Percentiles rank a stretch among this genome's conserved stretches.
Conservation (phyloP, 2,329 filamentous ascomycete genomes). For the Byssoonygena ceratinophila region DNA sequence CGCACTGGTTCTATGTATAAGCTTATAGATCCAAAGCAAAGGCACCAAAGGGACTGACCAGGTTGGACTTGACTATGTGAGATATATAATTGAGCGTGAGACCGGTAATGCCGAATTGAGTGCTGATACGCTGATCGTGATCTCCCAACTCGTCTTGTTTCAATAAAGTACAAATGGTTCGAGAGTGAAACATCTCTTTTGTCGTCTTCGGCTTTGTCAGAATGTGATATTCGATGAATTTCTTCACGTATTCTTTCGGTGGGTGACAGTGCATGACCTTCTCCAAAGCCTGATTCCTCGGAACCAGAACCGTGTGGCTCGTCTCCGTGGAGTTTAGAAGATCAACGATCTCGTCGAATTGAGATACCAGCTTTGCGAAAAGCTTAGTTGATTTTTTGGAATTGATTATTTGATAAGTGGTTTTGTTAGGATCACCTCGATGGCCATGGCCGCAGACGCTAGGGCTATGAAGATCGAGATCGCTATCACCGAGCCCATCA, state of each 20-base stretch:
- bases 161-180: conserved; percentile 64
- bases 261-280: conserved; percentile 49
- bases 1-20: conserved; percentile 39
- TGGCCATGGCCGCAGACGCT: conserved; percentile 18
- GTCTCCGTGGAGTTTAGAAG: conserved; percentile 61
- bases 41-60: conserved; percentile 41
- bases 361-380: conserved; percentile 63
- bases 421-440: conserved; percentile 49
- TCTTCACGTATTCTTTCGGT: conserved; percentile 59
- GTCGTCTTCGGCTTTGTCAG: conserved; percentile 57
- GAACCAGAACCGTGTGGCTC: conserved; percentile 74
- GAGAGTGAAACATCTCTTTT: conserved; percentile 52
- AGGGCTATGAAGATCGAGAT: background rate
- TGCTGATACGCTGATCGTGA: conserved; percentile 61
- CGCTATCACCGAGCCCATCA: background rate
- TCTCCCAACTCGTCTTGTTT: conserved; percentile 50
- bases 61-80: conserved; percentile 57
- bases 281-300: conserved; percentile 65
- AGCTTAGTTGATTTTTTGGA: conserved; percentile 64
- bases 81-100: conserved; percentile 67
- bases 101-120: conserved; percentile 53
- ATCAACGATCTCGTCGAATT: conserved; percentile 60
- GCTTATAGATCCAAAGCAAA: background rate
- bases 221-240: conserved; percentile 65
- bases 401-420: conserved; percentile 71